Evolutionary conservation across 2,329 filamentous ascomycete genomes (phyloP).

Genomic region (Colletotrichum cordylinicola): DNA sequence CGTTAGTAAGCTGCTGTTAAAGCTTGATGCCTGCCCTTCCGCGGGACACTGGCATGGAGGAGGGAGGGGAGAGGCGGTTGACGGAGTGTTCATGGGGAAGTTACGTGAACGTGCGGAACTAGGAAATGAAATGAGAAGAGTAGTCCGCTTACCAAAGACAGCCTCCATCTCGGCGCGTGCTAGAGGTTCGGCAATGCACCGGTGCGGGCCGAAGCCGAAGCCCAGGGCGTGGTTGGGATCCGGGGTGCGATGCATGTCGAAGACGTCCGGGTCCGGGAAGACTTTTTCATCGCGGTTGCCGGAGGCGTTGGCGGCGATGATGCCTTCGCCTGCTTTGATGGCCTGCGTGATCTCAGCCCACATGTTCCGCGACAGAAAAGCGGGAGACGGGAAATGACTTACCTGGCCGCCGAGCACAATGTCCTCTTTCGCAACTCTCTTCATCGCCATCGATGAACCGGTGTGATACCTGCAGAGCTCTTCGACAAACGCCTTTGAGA

Average conservation of each 20-base stretch:
- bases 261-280: slow-evolving; percentile 44
- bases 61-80: neutral
- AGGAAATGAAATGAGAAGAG: neutral
- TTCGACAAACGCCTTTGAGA: slow-evolving; percentile 46
- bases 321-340: slow-evolving; percentile 48
- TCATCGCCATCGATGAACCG: slow-evolving; percentile 51
- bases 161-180: slow-evolving; percentile 46
- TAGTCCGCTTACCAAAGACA: slow-evolving; percentile 44
- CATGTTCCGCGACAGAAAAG: neutral
- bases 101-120: neutral
- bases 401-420: slow-evolving; percentile 47
- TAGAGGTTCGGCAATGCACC: slow-evolving; percentile 51
- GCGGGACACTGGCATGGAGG: neutral
- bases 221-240: slow-evolving; percentile 42
- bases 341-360: slow-evolving; percentile 22
- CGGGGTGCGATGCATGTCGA: slow-evolving; percentile 47
- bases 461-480: slow-evolving; percentile 56
- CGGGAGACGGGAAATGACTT: neutral
- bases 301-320: slow-evolving; percentile 52
- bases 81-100: neutral
- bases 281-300: slow-evolving; percentile 53
- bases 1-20: neutral
- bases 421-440: slow-evolving; percentile 52
- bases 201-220: slow-evolving; percentile 51
- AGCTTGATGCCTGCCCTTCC: neutral